phyloP scores from a whole-genome alignment of 108 stramenopile genomes.

The Thalassiosira profunda region DNA sequence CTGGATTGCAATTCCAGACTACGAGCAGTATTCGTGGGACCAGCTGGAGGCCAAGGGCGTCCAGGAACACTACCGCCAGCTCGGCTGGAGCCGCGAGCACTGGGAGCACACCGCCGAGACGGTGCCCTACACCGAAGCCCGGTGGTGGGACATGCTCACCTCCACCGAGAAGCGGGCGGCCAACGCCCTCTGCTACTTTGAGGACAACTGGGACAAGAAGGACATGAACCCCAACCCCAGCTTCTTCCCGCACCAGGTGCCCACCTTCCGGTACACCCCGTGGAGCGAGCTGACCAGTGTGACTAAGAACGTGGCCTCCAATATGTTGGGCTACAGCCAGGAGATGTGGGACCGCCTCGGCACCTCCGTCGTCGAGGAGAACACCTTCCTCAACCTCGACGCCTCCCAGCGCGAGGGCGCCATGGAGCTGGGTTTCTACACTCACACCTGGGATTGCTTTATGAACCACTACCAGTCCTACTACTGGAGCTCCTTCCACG shows the following conservation, averaged over 20 bases:
- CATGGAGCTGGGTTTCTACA: conserved; percentile 52
- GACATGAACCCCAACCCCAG: conserved; percentile 45
- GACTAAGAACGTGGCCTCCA: conserved; percentile 8
- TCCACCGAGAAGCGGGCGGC: conserved; percentile 32
- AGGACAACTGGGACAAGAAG: conserved; percentile 49
- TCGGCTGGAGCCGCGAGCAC: conserved; percentile 40
- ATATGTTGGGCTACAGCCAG: conserved; percentile 32
- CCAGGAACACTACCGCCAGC: no score
- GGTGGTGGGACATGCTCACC: conserved; percentile 46
- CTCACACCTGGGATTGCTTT: conserved; percentile 59
- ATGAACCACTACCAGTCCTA: conserved; percentile 58
- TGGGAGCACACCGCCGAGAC: conserved; percentile 28
- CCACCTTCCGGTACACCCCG: conserved; percentile 42
- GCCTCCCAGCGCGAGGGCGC: conserved; percentile 21
- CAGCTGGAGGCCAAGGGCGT: no score
- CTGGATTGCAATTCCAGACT: no score
- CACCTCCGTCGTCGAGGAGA: conserved; percentile 33
- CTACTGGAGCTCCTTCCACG: conserved; percentile 49
- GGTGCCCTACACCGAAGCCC: conserved; percentile 31
- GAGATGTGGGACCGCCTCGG: conserved; percentile 37
- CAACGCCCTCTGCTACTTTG: conserved; percentile 49
- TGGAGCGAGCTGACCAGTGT: conserved; percentile 33
- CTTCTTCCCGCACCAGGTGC: conserved; percentile 34
- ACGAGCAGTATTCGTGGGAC: no score
- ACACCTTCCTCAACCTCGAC: conserved; percentile 45